Evolutionary conservation across 202 grass and related monocot genomes (phyloP).

Genomic region (Panicum virgatum): DNA sequence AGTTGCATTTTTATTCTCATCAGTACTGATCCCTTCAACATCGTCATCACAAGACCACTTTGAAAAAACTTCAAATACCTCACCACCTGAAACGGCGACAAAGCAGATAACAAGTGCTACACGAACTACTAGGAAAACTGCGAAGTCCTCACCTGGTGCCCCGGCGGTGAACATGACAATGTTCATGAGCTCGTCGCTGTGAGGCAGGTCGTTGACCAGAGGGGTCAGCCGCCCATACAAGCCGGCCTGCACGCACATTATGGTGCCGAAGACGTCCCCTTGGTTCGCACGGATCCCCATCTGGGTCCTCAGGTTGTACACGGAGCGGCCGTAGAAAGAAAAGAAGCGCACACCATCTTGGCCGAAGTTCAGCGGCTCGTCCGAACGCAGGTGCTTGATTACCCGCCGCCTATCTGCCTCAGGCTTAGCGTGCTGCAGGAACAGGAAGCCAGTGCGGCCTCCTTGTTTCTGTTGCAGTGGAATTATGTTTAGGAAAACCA

Average conservation of each 20-base stretch:
- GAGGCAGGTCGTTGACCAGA: constrained; percentile 4
- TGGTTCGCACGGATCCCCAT: neutral
- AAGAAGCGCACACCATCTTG: neutral
- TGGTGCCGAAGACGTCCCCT: neutral
- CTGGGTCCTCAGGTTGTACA: neutral
- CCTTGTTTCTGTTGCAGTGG: neutral
- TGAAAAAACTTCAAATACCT: neutral
- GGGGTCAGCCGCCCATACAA: constrained; percentile 4
- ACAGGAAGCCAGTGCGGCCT: neutral
- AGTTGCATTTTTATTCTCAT: neutral
- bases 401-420: neutral
- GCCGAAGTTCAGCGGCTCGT: neutral
- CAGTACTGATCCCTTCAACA: neutral
- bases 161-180: neutral
- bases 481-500: neutral
- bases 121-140: neutral
- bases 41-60: neutral
- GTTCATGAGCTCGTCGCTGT: neutral
- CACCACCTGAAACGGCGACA: neutral
- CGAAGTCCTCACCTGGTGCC: neutral
- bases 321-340: neutral
- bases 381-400: neutral
- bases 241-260: neutral
- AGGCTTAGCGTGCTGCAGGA: neutral
- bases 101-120: neutral